phyloP scores from a whole-genome alignment of 305 asterid species.

The Solanum hybrid region DNA sequence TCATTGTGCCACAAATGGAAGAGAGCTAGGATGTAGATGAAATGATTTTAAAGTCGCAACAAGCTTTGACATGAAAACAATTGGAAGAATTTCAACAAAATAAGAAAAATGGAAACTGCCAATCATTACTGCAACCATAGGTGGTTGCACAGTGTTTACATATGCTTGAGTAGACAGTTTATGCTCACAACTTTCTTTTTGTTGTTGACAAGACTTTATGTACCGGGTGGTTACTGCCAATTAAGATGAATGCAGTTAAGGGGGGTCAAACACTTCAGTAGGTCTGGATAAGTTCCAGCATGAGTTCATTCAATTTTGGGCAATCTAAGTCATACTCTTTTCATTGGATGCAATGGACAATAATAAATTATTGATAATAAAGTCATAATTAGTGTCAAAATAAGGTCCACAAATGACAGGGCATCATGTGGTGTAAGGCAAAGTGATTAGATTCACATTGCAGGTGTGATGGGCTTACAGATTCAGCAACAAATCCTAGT shows the following conservation, averaged over 20 bases:
- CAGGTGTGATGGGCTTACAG: neutral
- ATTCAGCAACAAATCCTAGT: neutral
- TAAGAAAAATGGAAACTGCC: neutral
- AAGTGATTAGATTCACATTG: neutral
- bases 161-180: neutral
- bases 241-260: neutral
- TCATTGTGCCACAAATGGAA: neutral
- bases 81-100: neutral
- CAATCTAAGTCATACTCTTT: neutral
- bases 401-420: neutral
- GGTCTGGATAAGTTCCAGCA: neutral
- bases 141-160: neutral
- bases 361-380: neutral
- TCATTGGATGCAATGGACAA: neutral
- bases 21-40: neutral
- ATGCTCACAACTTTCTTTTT: neutral
- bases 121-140: neutral
- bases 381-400: neutral
- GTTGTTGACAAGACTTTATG: neutral
- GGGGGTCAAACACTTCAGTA: neutral
- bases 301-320: neutral
- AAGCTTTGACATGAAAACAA: neutral
- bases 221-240: neutral
- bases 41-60: neutral
- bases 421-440: neutral